These are phyloP conservation scores for Picea abies DNA, from an alignment of 83 land plant species.

Conservation along the genomic window DNA sequence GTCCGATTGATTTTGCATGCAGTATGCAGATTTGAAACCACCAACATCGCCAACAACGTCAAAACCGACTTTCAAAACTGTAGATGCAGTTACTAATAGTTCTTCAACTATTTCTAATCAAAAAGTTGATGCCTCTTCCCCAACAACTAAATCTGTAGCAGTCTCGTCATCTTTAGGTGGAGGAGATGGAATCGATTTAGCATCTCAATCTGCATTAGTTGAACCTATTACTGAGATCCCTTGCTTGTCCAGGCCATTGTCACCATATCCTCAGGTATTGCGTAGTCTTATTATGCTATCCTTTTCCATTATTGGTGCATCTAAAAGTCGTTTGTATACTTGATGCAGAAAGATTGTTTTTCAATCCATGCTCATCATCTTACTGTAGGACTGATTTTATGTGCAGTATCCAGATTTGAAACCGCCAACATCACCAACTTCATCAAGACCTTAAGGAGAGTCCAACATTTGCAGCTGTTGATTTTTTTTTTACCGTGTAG, in stretches of 20 bases:
- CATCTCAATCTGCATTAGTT: not conserved
- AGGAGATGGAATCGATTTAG: not conserved
- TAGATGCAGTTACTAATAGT: not conserved
- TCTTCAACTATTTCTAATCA: not conserved
- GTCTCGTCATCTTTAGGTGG: not conserved
- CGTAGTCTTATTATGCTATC: not conserved
- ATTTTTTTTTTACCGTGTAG: not conserved
- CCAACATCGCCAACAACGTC: slow-evolving; percentile 11
- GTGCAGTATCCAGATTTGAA: slow-evolving; percentile 16
- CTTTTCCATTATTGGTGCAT: too few species aligned
- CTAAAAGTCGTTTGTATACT: too few species aligned
- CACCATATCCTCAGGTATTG: slow-evolving; percentile 10
- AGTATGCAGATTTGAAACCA: slow-evolving; percentile 17
- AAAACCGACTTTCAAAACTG: not conserved
- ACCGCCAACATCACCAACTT: slow-evolving; percentile 13
- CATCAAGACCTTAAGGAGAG: slow-evolving; percentile 9
- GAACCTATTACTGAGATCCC: not conserved
- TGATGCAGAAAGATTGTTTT: not conserved
- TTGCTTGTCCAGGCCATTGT: slow-evolving; percentile 5
- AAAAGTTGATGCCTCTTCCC: not conserved
- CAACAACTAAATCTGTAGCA: not conserved
- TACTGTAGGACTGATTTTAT: not conserved
- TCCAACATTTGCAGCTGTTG: not conserved
- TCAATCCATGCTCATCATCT: not conserved
- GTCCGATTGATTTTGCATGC: not conserved